Conservation (phyloP, 2,329 filamentous ascomycete genomes). For the Aspergillus sp. region DNA sequence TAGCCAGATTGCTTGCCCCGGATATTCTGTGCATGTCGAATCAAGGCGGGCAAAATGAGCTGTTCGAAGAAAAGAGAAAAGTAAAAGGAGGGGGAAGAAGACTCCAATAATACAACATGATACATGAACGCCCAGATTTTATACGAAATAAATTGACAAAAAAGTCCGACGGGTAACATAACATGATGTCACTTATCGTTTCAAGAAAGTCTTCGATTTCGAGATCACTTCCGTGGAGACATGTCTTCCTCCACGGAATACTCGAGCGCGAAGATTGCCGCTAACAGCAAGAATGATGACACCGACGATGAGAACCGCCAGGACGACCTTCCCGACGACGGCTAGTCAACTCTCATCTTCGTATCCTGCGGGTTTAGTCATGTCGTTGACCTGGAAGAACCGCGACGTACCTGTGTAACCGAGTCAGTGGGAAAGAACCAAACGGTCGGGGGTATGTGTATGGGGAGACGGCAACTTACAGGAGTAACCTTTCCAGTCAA, state of each 20-base stretch:
- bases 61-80: not conserved
- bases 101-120: not conserved
- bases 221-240: conserved; percentile 6
- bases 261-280: conserved; percentile 7
- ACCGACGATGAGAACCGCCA: conserved; percentile 11
- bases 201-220: conserved; percentile 6
- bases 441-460: not conserved
- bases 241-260: conserved; percentile 4
- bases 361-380: conserved; percentile 82
- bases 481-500: conserved; percentile 98
- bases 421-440: not conserved
- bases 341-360: conserved; percentile 62
- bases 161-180: not conserved
- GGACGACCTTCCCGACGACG: conserved; percentile 20
- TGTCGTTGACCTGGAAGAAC: conserved; percentile 79
- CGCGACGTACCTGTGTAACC: conserved; percentile 69
- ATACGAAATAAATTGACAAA: not conserved
- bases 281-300: conserved; percentile 12
- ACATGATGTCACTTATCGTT: not conserved
- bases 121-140: not conserved
- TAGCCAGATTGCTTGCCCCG: not conserved
- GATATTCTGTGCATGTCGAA: not conserved
- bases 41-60: too few species aligned
- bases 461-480: conserved; percentile 60
- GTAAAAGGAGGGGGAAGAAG: not conserved